A percentile compares a stretch with the other conserved stretches of the same genome.
Conservation (phyloP, 352 stramenopile genomes). For the Phytophthora aleatoria region DNA sequence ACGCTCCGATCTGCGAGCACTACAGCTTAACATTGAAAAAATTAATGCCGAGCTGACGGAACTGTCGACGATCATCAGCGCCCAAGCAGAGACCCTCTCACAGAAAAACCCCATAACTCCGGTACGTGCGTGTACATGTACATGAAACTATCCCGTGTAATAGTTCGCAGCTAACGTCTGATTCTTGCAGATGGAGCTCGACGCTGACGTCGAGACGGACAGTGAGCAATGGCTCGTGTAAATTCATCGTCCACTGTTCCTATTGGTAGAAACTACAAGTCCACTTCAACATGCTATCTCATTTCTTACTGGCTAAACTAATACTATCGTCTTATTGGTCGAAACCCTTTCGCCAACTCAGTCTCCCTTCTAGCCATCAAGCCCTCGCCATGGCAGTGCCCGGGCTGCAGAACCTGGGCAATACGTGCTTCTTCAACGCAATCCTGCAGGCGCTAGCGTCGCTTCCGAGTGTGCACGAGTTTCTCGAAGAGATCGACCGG, state of each 20-base stretch:
- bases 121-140: neutral
- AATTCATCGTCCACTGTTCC: too few species aligned
- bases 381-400: slow-evolving; percentile 23
- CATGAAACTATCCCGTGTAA: too few species aligned
- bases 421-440: slow-evolving; percentile 92
- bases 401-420: slow-evolving; percentile 89
- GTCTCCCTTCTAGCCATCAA: slow-evolving; percentile 3
- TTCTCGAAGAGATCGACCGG: slow-evolving; percentile 66
- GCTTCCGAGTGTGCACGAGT: slow-evolving; percentile 71
- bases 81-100: slow-evolving; percentile 1
- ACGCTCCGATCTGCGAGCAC: slow-evolving; percentile 10
- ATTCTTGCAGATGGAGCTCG: slow-evolving; percentile 8
- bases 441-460: slow-evolving; percentile 86
- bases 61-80: slow-evolving; percentile 9
- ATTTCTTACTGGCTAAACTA: neutral
- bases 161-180: too few species aligned
- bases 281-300: too few species aligned
- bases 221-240: slow-evolving; percentile 12
- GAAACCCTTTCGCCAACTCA: slow-evolving; percentile 1
- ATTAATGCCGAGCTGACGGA: slow-evolving; percentile 28
- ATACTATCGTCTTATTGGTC: slow-evolving; percentile 3
- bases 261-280: too few species aligned
- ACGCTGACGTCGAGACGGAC: slow-evolving; percentile 21
- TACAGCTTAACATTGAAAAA: slow-evolving; percentile 28
- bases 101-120: neutral